Evolutionary conservation across 495 filamentous ascomycete genomes (phyloP), one percentile per base, ranked within the genome.

Genomic region (Penicillium odoratum): DNA sequence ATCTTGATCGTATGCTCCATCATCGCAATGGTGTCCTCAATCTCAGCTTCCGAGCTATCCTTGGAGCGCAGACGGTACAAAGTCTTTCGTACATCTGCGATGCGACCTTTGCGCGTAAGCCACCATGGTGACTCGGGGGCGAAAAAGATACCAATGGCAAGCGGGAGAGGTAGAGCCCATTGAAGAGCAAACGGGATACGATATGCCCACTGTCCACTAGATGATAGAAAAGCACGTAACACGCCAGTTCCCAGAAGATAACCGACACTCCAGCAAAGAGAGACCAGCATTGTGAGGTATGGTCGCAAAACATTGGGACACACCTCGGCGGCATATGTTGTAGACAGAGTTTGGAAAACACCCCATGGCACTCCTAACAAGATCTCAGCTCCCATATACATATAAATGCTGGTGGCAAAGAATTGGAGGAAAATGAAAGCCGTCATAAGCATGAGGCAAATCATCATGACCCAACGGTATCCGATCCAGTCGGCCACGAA

Each of bases 61-160:
- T 80, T 74, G 4, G 70, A 46, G 31, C 83, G 88, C 28, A 93
- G 73, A 21, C 89, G 85, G 18, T 80, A 75, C 15, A 93, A 73
- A 7, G 87, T 74, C 13, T 77, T 70, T 61, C 87, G 87, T 8
- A 89, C 90, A 28, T 88, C 81, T 11, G 88, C 83, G 21, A 80
- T 73, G 33, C 78, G 78, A 1, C 85, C 88, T 62, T 83, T 85
- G 5, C 89, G 82, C 40, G 91, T 85, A 7, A 91, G 82, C 89
- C 89, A 92, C 88, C 88, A 93, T 0, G 90, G 90, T 1, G 80
- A 85, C 69, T 93, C 90, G 3, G 90, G 90, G 0, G 88, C 88
- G 13, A 90, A 81, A 38, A 74, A 78, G 55, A 90, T 83, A 11
- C 86, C 87, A 33, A 90, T 76, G 40, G 87, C 79, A 7, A 93